phyloP scores from a whole-genome alignment of 2,329 filamentous ascomycete genomes.

The Ophiosphaerella korrae region DNA sequence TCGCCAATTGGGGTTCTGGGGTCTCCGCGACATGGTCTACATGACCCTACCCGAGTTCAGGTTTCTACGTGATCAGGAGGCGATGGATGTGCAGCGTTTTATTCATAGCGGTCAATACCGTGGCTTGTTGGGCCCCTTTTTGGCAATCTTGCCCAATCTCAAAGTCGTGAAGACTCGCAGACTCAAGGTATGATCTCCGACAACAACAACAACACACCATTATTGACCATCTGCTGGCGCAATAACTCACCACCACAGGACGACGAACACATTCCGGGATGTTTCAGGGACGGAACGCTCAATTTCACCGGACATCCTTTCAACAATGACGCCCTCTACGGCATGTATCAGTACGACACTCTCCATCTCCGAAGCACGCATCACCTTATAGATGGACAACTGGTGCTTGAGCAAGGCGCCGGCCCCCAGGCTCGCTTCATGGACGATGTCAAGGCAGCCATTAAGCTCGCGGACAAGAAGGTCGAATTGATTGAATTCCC shows the following conservation, averaged over 20 bases:
- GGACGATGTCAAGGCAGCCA: constrained; percentile 19
- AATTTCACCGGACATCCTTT: constrained; percentile 1
- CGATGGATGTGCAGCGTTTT: constrained; percentile 7
- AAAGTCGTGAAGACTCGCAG: constrained; percentile 14
- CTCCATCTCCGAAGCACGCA: constrained; percentile 13
- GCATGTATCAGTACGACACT: constrained; percentile 25
- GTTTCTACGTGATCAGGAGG: background rate
- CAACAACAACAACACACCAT: too few species aligned
- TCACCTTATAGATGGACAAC: constrained; percentile 11
- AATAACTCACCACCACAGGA: background rate
- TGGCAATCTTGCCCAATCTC: constrained; percentile 8
- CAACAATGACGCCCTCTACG: constrained; percentile 20
- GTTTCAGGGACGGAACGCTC: constrained; percentile 7
- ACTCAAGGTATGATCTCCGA: constrained; percentile 6
- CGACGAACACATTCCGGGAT: constrained; percentile 24
- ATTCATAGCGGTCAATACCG: constrained; percentile 17
- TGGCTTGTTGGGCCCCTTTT: constrained; percentile 9
- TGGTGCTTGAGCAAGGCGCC: constrained; percentile 5
- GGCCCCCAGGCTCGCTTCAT: constrained; percentile 20
- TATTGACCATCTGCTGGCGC: background rate
- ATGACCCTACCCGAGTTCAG: too few species aligned
- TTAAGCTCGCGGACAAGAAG: background rate
- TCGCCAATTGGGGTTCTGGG: too few species aligned
- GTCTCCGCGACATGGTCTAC: too few species aligned
- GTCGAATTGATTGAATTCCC: too few species aligned